Evolutionary conservation across 2,329 filamentous ascomycete species (phyloP).

Genomic region (Talaromyces albobiverticillius): DNA sequence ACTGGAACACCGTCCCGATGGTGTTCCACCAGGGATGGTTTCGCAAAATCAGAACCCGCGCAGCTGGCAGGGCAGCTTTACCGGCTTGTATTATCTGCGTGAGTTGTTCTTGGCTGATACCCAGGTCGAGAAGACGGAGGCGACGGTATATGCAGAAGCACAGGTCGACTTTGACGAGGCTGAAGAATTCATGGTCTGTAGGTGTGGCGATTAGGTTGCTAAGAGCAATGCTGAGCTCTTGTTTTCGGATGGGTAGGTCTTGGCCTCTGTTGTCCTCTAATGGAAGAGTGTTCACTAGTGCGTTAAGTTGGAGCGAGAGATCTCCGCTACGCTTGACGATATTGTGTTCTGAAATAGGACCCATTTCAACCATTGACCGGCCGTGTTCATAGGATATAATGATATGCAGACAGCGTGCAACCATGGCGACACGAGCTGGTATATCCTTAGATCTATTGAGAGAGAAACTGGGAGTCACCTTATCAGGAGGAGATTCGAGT

Average conservation of each 20-base stretch:
- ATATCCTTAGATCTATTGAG: conserved; percentile 18
- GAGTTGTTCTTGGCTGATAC: conserved; percentile 35
- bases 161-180: conserved; percentile 28
- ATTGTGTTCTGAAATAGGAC: conserved; percentile 18
- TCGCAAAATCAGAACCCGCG: conserved; percentile 31
- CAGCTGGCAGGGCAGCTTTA: conserved; percentile 31
- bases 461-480: neutral
- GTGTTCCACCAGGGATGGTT: conserved; percentile 45
- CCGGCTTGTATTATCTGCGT: conserved; percentile 36
- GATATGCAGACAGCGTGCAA: conserved; percentile 27
- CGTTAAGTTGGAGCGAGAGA: conserved; percentile 19
- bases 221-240: conserved; percentile 16
- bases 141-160: conserved; percentile 38
- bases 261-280: conserved; percentile 8
- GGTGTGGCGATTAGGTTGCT: conserved; percentile 13
- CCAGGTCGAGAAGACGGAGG: conserved; percentile 38
- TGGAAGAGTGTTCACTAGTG: conserved; percentile 15
- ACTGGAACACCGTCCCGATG: conserved; percentile 41
- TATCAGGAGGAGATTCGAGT: conserved; percentile 19
- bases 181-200: conserved; percentile 30
- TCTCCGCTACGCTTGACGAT: conserved; percentile 16
- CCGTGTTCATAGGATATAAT: conserved; percentile 35
- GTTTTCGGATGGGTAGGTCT: conserved; percentile 8
- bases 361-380: conserved; percentile 26
- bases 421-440: conserved; percentile 25